Percentiles rank a stretch among this genome's conserved stretches.
Evolutionary conservation across 306 rosid genomes (phyloP).

Genomic region (Citrullus mucosospermus): DNA sequence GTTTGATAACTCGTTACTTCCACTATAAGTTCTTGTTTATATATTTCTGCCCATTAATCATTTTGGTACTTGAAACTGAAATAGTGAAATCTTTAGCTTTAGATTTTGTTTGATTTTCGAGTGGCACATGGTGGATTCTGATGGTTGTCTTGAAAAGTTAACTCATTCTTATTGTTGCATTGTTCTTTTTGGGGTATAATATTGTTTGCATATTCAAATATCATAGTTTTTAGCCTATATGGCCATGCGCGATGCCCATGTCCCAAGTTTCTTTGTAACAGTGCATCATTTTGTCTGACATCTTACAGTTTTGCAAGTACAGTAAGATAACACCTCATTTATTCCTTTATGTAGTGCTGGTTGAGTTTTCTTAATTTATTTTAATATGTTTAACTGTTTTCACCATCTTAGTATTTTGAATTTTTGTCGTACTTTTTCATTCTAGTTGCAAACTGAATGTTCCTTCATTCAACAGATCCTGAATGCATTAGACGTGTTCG

Average conservation of each 20-base stretch:
- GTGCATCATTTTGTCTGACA: background rate
- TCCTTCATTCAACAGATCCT: constrained; percentile 39
- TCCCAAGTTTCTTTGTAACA: background rate
- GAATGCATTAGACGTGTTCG: constrained; percentile 15
- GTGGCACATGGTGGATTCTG: background rate
- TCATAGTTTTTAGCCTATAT: background rate
- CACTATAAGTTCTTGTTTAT: background rate
- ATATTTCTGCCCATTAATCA: background rate
- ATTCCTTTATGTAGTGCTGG: background rate
- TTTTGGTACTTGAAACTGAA: background rate
- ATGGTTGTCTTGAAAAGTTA: background rate
- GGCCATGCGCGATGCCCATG: background rate
- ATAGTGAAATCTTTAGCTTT: background rate
- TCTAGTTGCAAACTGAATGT: constrained; percentile 18
- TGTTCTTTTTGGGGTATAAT: background rate
- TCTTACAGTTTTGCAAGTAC: background rate
- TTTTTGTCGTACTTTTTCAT: background rate
- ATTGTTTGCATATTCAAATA: background rate
- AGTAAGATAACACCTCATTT: background rate
- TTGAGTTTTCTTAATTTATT: background rate
- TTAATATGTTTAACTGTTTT: background rate
- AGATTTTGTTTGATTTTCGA: background rate
- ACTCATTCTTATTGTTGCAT: background rate
- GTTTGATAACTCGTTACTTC: constrained; percentile 12
- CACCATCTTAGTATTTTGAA: background rate